Percentiles rank a stretch among this genome's conserved stretches.
phyloP scores from a whole-genome alignment of 1,284 basidiomycete species.

The Microbotryum saponariae region DNA sequence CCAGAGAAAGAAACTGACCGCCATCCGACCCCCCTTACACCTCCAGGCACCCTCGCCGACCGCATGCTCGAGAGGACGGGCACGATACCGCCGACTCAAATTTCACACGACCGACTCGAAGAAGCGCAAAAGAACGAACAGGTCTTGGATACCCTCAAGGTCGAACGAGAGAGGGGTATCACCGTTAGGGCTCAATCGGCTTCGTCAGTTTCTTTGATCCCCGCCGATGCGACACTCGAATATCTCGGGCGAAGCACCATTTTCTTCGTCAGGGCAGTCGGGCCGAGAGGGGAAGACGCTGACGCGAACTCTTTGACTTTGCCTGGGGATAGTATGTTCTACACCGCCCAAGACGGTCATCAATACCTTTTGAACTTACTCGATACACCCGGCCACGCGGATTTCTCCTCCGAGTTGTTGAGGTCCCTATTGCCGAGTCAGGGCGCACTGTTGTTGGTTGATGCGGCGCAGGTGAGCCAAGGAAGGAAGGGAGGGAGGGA shows the following conservation, averaged over 20 bases:
- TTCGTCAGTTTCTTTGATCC: slow-evolving; percentile 47
- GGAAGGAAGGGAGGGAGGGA: slow-evolving; percentile 34
- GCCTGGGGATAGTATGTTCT: slow-evolving; percentile 51
- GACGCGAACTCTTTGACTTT: neutral
- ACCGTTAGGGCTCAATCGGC: slow-evolving; percentile 86
- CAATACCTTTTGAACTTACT: slow-evolving; percentile 84
- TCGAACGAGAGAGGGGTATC: slow-evolving; percentile 86
- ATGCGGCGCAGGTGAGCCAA: slow-evolving; percentile 62
- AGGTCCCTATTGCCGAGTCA: slow-evolving; percentile 88
- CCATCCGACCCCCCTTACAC: neutral
- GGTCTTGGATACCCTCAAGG: slow-evolving; percentile 91
- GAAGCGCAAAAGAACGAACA: slow-evolving; percentile 66
- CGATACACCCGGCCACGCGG: slow-evolving; percentile 94
- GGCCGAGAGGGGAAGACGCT: neutral
- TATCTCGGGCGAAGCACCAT: too few species aligned
- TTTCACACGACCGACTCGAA: slow-evolving; percentile 43
- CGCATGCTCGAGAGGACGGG: slow-evolving; percentile 67
- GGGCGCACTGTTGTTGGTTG: slow-evolving; percentile 81
- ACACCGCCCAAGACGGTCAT: slow-evolving; percentile 48
- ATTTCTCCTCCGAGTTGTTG: slow-evolving; percentile 94
- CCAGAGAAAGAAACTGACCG: neutral
- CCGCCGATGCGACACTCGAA: neutral
- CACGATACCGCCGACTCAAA: slow-evolving; percentile 48
- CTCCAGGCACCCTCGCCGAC: slow-evolving; percentile 64
- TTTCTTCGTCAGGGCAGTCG: slow-evolving; percentile 8